These are phyloP conservation scores for Aspergillus tanneri DNA, from an alignment of 2,329 filamentous ascomycete genomes.

Conservation along the genomic window DNA sequence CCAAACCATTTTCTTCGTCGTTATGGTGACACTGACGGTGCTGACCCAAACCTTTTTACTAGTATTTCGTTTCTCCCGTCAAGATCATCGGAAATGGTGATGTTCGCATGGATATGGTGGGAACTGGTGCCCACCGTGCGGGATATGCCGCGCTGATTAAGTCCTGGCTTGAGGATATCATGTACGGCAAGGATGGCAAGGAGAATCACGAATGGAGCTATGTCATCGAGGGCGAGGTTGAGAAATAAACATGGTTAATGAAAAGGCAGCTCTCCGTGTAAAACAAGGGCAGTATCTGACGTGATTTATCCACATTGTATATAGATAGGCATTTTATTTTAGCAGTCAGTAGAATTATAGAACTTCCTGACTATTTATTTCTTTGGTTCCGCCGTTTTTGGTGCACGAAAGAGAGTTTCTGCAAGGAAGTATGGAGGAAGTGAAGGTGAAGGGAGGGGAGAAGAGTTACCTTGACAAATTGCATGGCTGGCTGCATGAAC, in stretches of 20 bases:
- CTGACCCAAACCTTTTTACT: neutral
- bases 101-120: slow-evolving; percentile 57
- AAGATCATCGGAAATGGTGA: slow-evolving; percentile 68
- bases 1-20: neutral
- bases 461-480: neutral
- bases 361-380: too few relatives aligned
- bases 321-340: neutral
- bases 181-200: slow-evolving; percentile 69
- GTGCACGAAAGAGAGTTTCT: neutral
- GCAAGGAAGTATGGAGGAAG: neutral
- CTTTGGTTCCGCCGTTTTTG: too few relatives aligned
- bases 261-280: too few relatives aligned
- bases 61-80: slow-evolving; percentile 71
- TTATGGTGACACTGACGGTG: neutral
- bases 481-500: too few relatives aligned
- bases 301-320: neutral
- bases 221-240: slow-evolving; percentile 60
- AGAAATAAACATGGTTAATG: slow-evolving; percentile 28
- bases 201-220: slow-evolving; percentile 69
- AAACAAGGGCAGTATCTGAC: neutral
- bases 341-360: slow-evolving; percentile 1
- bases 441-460: neutral
- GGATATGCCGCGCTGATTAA: slow-evolving; percentile 54
- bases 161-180: slow-evolving; percentile 67
- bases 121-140: slow-evolving; percentile 28